Evolutionary conservation across 768 basidiomycete species (phyloP).

Genomic region (Dendrothele bispora): DNA sequence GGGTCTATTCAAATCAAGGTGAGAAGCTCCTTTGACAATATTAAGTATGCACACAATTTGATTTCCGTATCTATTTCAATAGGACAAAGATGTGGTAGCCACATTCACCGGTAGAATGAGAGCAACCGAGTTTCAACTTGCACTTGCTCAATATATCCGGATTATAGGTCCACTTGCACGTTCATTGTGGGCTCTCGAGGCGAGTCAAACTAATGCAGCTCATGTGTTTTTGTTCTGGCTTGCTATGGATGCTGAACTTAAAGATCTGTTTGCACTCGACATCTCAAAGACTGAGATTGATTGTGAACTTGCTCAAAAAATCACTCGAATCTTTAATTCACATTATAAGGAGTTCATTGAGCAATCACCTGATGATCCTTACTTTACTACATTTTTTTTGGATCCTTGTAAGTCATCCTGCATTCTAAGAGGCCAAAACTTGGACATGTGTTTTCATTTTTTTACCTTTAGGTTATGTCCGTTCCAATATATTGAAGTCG

Average conservation of each 20-base stretch:
- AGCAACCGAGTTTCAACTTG: background rate
- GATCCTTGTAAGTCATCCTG: background rate
- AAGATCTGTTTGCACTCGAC: background rate
- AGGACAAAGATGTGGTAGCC: background rate
- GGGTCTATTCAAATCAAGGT: background rate
- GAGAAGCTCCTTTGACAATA: too few species aligned
- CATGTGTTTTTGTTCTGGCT: conserved; percentile 3
- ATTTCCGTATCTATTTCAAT: too few species aligned
- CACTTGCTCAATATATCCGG: conserved; percentile 1
- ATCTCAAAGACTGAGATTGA: background rate
- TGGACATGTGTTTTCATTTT: too few species aligned
- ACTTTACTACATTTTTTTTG: background rate
- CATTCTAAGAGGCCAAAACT: too few species aligned
- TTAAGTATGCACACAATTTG: too few species aligned
- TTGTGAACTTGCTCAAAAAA: background rate
- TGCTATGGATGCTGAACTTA: background rate
- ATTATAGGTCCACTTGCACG: background rate
- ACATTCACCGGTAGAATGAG: background rate
- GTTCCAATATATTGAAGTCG: too few species aligned
- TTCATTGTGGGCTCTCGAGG: background rate
- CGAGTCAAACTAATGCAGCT: background rate
- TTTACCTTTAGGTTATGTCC: too few species aligned
- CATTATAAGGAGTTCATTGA: background rate
- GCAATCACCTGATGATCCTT: background rate
- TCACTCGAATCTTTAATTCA: background rate